These are phyloP conservation scores for Primulina eburnea DNA, from an alignment of 257 asterid genomes.

Conservation along the genomic window DNA sequence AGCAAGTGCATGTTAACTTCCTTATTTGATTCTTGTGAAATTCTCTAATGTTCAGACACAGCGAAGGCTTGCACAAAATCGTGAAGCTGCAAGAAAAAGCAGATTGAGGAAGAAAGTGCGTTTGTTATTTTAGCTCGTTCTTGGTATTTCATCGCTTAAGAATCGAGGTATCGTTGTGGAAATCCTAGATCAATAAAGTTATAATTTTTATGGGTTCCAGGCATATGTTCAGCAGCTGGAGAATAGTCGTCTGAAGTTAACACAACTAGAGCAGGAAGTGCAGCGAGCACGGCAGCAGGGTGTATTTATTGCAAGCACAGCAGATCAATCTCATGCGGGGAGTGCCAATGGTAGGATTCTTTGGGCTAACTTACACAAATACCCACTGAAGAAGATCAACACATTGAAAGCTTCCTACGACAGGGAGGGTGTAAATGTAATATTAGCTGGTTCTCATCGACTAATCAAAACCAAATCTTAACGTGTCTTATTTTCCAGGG, in stretches of 20 bases:
- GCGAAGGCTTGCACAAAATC: slow-evolving; percentile 91
- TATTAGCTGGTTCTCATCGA: background rate
- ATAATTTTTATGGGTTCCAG: slow-evolving; percentile 33
- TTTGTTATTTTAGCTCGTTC: slow-evolving; percentile 15
- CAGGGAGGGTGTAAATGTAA: background rate
- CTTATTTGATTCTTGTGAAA: slow-evolving; percentile 25
- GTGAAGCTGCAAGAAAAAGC: slow-evolving; percentile 97
- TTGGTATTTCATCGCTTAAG: slow-evolving; percentile 4
- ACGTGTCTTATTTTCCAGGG: slow-evolving; percentile 43
- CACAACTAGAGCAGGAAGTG: slow-evolving; percentile 90
- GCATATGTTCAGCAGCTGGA: slow-evolving; percentile 96
- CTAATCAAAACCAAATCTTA: background rate
- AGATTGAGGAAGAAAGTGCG: slow-evolving; percentile 86
- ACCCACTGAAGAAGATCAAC: background rate
- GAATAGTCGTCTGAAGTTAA: slow-evolving; percentile 85
- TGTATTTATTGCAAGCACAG: slow-evolving; percentile 56
- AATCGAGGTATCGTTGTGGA: background rate
- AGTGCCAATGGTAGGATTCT: slow-evolving; percentile 63
- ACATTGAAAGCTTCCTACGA: background rate
- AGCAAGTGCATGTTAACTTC: slow-evolving; percentile 14
- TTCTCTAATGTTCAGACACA: slow-evolving; percentile 45
- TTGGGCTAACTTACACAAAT: slow-evolving; percentile 5
- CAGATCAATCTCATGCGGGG: slow-evolving; percentile 67
- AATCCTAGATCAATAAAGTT: background rate
- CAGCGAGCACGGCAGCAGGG: slow-evolving; percentile 90